These are phyloP conservation scores for Porcisia deanei DNA, from an alignment of 208 protist genomes.

Conservation along the genomic window DNA sequence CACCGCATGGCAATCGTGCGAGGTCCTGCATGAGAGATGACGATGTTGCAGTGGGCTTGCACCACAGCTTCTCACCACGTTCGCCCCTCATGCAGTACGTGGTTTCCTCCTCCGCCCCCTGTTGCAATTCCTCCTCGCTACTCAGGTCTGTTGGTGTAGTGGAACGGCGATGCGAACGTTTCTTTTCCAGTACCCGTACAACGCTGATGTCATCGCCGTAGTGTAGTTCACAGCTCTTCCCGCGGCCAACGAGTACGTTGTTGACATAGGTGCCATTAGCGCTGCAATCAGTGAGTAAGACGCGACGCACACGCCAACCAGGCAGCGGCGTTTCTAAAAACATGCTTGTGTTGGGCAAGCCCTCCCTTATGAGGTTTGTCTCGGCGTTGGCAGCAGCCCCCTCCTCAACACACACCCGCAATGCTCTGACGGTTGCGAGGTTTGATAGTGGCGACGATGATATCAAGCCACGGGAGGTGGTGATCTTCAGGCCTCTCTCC, in stretches of 20 bases:
- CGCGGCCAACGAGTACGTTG: slow-evolving; percentile 52
- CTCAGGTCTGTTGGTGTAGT: background rate
- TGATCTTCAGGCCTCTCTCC: background rate
- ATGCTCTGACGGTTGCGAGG: background rate
- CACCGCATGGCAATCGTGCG: background rate
- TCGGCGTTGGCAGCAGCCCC: background rate
- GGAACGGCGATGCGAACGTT: background rate
- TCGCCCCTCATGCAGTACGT: background rate
- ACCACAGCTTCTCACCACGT: too few species aligned
- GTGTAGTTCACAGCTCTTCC: slow-evolving; percentile 41
- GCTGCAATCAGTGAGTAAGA: slow-evolving; percentile 65
- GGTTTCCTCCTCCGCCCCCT: background rate
- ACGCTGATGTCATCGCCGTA: slow-evolving; percentile 68
- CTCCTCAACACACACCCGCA: background rate
- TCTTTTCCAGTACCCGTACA: slow-evolving; percentile 44
- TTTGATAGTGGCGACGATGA: background rate
- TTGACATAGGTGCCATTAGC: slow-evolving; percentile 84
- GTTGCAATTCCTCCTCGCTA: slow-evolving; percentile 10
- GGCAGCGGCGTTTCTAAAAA: slow-evolving; percentile 9
- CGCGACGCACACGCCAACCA: slow-evolving; percentile 32
- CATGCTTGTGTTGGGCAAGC: background rate
- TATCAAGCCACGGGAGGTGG: background rate
- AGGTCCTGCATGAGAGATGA: background rate
- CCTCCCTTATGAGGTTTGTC: background rate
- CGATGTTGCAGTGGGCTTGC: background rate